Evolutionary conservation across 768 basidiomycete species (phyloP), one percentile per base, ranked within the genome.

Genomic region (Naganishia vishniacii): DNA sequence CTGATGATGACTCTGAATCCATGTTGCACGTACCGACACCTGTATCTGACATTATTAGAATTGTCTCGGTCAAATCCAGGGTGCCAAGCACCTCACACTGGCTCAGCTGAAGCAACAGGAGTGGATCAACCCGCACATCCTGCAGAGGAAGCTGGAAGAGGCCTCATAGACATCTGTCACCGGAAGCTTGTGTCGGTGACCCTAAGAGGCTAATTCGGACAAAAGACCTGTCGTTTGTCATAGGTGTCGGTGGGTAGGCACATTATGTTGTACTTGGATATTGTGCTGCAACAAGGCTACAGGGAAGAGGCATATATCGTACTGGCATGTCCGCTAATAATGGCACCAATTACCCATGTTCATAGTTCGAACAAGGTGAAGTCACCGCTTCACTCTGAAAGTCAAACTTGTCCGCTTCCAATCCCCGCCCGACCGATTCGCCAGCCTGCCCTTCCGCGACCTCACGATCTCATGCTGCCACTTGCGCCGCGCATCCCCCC

Each of bases 91-190:
- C 62, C 71, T 84, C 1, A 69, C 79, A 0, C 67, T 67, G 20
- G 76, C 77, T 9, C 75, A 80, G 32, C 72, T 85, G 6, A 62
- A 75, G 12, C 60, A 68, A 18, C 76, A 80, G 18, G 74, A 72
- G 13, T 82, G 72, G 51, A 72, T 82, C 59, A 82, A 78, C 67
- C 77, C 79, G 23, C 83, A 81, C 76, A 83, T 83, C 47, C 51
- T 56, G 53, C 53, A 56, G 37, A 32, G 37, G 11, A 56, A 56
- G 13, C 2, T 56, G 37, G 53, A 56, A 20, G 53, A 56, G 26
- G 3, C 53, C 20, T 56, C 53, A n/a, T 51, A 51, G 49, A 32
- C 8, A 15, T 15, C 34, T 37, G 34, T 15, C 7, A 7, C 34
- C n/a, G n/a, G n/a, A n/a, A n/a, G n/a, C n/a, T n/a, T n/a, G n/a